Percentiles rank a stretch among this genome's conserved stretches.
phyloP scores from a whole-genome alignment of 1,284 basidiomycete species.

The Cystobasidium pallidum region DNA sequence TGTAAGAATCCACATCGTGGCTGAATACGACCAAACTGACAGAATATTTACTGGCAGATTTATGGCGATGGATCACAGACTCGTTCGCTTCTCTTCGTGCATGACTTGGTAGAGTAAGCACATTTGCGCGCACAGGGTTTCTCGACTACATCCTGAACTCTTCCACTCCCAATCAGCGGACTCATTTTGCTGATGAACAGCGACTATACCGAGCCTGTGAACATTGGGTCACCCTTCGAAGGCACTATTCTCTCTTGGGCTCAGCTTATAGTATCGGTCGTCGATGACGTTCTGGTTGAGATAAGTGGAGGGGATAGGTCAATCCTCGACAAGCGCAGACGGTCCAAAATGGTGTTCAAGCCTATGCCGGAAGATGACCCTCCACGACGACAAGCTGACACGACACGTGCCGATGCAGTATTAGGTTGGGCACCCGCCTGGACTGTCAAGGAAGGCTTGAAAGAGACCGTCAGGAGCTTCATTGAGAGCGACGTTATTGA shows the following conservation, averaged over 20 bases:
- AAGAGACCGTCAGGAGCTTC: conserved; percentile 91
- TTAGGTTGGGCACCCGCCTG: conserved; percentile 92
- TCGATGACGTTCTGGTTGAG: conserved; percentile 46
- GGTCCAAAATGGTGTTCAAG: conserved; percentile 53
- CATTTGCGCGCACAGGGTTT: neutral
- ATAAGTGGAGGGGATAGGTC: conserved; percentile 59
- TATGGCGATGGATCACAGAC: conserved; percentile 97
- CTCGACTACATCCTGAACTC: neutral
- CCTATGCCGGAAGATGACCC: conserved; percentile 74
- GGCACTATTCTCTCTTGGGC: conserved; percentile 73
- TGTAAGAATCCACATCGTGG: conserved; percentile 52
- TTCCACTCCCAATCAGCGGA: conserved; percentile 48
- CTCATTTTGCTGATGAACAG: conserved; percentile 92
- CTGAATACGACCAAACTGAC: neutral
- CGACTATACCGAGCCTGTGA: conserved; percentile 84
- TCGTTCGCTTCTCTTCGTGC: conserved; percentile 66
- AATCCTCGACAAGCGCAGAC: conserved; percentile 10
- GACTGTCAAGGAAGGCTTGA: conserved; percentile 84
- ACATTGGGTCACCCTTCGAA: conserved; percentile 91
- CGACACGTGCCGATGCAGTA: conserved; percentile 80
- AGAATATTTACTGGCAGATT: conserved; percentile 56
- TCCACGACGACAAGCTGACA: conserved; percentile 89
- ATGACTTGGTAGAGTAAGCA: conserved; percentile 60
- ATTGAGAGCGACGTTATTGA: conserved; percentile 64
- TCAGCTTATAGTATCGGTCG: conserved; percentile 52